These are phyloP conservation scores for Trichoderma gamsii DNA, from an alignment of 495 filamentous ascomycete species.

Conservation along the genomic window DNA sequence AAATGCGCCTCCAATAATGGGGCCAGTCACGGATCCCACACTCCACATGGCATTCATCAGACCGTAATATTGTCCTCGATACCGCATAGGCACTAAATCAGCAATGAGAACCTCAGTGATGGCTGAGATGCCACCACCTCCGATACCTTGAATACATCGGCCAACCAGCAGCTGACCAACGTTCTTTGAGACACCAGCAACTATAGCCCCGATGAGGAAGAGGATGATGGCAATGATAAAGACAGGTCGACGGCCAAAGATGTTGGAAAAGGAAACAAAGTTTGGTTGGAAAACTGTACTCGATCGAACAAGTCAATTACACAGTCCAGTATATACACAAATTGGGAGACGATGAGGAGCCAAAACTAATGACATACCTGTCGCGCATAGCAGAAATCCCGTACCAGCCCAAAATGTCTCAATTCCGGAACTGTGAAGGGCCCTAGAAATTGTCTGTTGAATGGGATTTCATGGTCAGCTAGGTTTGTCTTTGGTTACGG, in stretches of 20 bases:
- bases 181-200: constrained; percentile 52
- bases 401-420: constrained; percentile 56
- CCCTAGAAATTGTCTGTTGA: background rate
- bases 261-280: constrained; percentile 46
- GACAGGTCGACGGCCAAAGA: constrained; percentile 40
- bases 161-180: constrained; percentile 59
- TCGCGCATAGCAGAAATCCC: constrained; percentile 40
- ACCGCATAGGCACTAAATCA: constrained; percentile 52
- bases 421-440: constrained; percentile 34
- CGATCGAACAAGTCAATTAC: constrained; percentile 14
- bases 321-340: background rate
- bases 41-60: constrained; percentile 51
- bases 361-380: background rate
- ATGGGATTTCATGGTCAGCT: background rate
- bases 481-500: constrained; percentile 36
- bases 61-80: constrained; percentile 43
- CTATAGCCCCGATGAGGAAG: constrained; percentile 54
- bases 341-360: background rate
- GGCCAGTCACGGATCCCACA: constrained; percentile 60
- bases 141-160: constrained; percentile 63
- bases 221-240: constrained; percentile 46
- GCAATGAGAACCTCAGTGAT: constrained; percentile 58
- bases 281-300: constrained; percentile 48
- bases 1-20: constrained; percentile 63
- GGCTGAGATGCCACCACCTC: constrained; percentile 60